Evolutionary conservation across 2,329 filamentous ascomycete species (phyloP), one percentile per base, ranked within the genome.

Genomic region (Nothomitra cinnamomea): DNA sequence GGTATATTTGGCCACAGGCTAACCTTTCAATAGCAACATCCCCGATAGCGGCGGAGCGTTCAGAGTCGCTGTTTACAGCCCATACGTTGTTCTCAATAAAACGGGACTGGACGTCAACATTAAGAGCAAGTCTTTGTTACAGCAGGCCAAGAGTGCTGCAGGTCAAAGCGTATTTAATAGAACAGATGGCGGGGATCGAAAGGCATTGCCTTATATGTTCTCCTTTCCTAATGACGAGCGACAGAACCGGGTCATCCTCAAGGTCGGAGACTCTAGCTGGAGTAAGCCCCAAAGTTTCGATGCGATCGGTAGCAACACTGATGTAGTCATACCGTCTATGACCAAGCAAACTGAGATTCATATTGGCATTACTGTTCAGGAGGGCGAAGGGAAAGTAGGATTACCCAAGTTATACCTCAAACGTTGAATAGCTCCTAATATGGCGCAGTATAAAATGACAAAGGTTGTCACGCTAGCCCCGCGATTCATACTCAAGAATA

Each of bases 251-350:
- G 88, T 87, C 5, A 71, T 94, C 45, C 72, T 98, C 56, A 94
- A 87, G 68, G 79, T 95, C 41, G 87, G 85, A 3, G 85, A 94
- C 53, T 95, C 92, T 0, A 79, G 82, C 56, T 98, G 92, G 94
- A 96, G 92, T 69, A 95, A 92, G 64, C 87, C 90, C 0, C 90
- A 96, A 65, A 95, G 87, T 75, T 95, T 98, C 61, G 94, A 98
- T 63, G 92, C 92, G 19, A 92, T 98, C 58, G 92, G 92, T 32
- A 96, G 90, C 62, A 88, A 84, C 0, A 83, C 87, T 15, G 89
- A 95, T 60, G 85, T 95, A 36, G 78, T 92, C 35, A 74, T 98
- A 35, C 83, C 85, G 51, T 87, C 88, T 0, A 69, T 77, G 1
- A 77, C 76, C 42, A 82, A 78, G 43, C 73, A 77, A 57, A 82